Conservation (phyloP, 73 alveolate species). For the Paramecium tetraurelia region DNA sequence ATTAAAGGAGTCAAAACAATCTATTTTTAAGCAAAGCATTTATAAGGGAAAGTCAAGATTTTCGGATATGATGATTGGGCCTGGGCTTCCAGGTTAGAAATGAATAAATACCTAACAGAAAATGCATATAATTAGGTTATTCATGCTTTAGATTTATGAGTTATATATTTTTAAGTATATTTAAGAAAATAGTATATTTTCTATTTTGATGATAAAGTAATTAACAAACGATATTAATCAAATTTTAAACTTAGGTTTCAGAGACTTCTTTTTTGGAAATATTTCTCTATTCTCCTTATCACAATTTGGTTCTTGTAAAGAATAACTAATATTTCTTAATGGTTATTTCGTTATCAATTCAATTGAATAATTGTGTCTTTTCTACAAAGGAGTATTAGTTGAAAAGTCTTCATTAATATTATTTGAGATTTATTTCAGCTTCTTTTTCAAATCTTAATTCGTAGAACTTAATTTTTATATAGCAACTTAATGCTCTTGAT, state of each 20-base stretch:
- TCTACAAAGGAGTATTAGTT: not conserved
- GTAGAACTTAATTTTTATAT: not conserved
- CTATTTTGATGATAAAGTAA: not conserved
- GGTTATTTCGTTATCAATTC: constrained; percentile 23
- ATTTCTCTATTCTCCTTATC: constrained; percentile 16
- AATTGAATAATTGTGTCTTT: not conserved
- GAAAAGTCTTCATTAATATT: not conserved
- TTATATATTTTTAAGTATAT: not conserved
- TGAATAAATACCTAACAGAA: constrained; percentile 11
- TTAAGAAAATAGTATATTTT: not conserved
- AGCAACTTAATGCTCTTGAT: not conserved
- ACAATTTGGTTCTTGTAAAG: not conserved
- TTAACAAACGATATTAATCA: not conserved
- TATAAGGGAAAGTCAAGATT: not conserved
- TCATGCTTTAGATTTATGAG: constrained; percentile 41
- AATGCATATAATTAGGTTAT: not conserved
- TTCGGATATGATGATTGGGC: constrained; percentile 15
- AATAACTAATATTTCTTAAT: not conserved
- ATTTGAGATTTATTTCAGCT: constrained; percentile 16
- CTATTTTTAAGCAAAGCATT: not conserved
- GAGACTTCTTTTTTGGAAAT: not conserved
- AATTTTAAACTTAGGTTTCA: not conserved
- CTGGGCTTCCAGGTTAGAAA: constrained; percentile 26
- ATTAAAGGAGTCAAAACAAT: not conserved
- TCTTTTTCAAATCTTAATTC: not conserved